Percentiles rank a stretch among this genome's conserved stretches.
Evolutionary conservation across 1,284 basidiomycete genomes (phyloP).

Genomic region (Leccinum huronense): DNA sequence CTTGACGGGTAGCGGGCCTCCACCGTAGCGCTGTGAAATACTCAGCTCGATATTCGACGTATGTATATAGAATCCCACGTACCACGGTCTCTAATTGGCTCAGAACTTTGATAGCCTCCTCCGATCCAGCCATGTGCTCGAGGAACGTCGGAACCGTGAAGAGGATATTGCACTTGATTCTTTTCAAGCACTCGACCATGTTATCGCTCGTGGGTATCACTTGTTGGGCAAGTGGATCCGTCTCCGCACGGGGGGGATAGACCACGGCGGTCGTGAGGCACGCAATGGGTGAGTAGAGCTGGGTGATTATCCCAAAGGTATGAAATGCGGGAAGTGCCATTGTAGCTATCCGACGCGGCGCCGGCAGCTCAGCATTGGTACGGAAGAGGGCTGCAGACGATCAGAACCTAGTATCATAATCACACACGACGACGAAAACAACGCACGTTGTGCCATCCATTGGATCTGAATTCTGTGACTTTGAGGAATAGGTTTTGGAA

Average conservation of each 20-base stretch:
- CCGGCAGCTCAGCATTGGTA: neutral
- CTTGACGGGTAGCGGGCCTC: constrained; percentile 27
- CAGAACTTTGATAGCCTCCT: neutral
- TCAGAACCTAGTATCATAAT: neutral
- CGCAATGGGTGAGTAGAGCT: constrained; percentile 22
- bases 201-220: constrained; percentile 23
- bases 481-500: constrained; percentile 36
- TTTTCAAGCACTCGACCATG: constrained; percentile 15
- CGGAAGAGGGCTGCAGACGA: constrained; percentile 5
- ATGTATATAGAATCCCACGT: neutral
- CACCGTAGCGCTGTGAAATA: constrained; percentile 22
- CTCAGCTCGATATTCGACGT: too few species aligned
- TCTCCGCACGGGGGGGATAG: constrained; percentile 19
- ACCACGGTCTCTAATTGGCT: neutral
- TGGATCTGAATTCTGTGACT: constrained; percentile 27
- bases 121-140: neutral
- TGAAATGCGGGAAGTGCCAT: constrained; percentile 33
- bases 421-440: neutral
- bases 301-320: constrained; percentile 19
- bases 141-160: constrained; percentile 2
- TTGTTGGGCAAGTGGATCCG: constrained; percentile 15
- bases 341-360: constrained; percentile 19
- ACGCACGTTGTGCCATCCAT: constrained; percentile 18
- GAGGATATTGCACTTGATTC: constrained; percentile 1
- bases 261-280: constrained; percentile 13